Evolutionary conservation across 208 protist species (phyloP).

Genomic region (Leishmania guyanensis): DNA sequence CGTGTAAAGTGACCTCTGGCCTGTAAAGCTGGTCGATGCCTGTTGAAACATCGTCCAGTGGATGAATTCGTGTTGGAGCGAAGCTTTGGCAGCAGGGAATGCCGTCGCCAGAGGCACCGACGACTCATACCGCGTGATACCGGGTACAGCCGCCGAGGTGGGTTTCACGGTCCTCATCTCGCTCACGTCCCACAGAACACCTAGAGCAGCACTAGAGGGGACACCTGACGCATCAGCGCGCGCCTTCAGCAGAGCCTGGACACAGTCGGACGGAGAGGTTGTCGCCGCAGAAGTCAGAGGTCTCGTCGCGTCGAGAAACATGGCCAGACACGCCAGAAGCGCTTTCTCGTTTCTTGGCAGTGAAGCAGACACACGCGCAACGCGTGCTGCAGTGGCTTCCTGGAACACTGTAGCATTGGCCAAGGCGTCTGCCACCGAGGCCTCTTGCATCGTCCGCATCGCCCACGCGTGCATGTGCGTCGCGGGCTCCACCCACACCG

Average conservation of each 20-base stretch:
- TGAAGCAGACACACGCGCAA: slow-evolving; percentile 1
- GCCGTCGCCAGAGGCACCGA: background rate
- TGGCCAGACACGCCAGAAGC: slow-evolving; percentile 11
- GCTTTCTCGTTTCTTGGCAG: slow-evolving; percentile 6
- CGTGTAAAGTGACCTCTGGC: slow-evolving; percentile 7
- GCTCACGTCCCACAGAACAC: slow-evolving; percentile 13
- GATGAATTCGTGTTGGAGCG: background rate
- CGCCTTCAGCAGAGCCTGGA: slow-evolving; percentile 10
- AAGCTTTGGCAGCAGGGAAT: background rate
- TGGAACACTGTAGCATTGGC: slow-evolving; percentile 17
- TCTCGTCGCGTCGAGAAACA: slow-evolving; percentile 18
- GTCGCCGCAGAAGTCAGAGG: slow-evolving; percentile 13
- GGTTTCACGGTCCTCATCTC: slow-evolving; percentile 5
- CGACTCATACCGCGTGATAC: slow-evolving; percentile 28
- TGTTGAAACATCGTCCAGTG: slow-evolving; percentile 8
- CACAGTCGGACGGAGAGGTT: slow-evolving; percentile 23
- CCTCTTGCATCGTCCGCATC: slow-evolving; percentile 24
- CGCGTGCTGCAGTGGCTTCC: background rate
- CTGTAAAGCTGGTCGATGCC: background rate
- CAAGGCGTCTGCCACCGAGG: background rate
- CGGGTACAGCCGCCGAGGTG: slow-evolving; percentile 2
- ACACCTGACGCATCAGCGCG: background rate
- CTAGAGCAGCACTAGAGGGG: background rate
- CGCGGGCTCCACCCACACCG: slow-evolving; percentile 22
- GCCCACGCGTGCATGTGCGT: slow-evolving; percentile 24